Percentiles rank a stretch among this genome's conserved stretches.
Evolutionary conservation across 177 flowering plant genomes (phyloP).

Genomic region (Vitis hybrid): DNA sequence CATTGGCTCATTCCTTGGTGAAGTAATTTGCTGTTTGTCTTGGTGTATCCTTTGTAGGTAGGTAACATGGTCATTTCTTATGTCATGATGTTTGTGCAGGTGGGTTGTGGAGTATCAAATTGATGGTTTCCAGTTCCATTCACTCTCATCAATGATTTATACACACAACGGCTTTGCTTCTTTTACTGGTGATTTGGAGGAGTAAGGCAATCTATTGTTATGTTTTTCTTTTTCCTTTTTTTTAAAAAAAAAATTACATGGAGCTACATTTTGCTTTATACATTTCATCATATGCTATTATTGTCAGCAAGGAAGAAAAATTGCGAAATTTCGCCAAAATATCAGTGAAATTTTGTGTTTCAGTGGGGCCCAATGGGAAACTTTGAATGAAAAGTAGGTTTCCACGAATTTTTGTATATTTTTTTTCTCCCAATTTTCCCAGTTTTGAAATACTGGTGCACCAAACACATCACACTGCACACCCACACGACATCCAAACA

Average conservation of each 20-base stretch:
- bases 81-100: conserved; percentile 52
- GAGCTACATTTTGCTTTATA: neutral
- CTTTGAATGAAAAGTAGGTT: no score
- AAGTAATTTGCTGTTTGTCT: neutral
- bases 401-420: no score
- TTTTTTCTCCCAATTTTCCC: no score
- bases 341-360: no score
- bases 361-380: no score
- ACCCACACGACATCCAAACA: no score
- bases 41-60: neutral
- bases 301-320: no score
- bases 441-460: no score
- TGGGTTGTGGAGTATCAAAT: conserved; percentile 90
- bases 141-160: conserved; percentile 92
- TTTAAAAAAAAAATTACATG: neutral
- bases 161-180: conserved; percentile 98
- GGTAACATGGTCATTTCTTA: conserved; percentile 12
- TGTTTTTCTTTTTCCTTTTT: neutral
- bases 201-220: conserved; percentile 56
- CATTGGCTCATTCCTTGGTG: neutral
- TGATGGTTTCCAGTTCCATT: conserved; percentile 96
- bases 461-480: no score
- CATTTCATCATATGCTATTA: neutral
- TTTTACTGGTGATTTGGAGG: conserved; percentile 90
- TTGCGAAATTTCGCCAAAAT: no score